Evolutionary conservation across 1,139 yeast genomes (phyloP).

Genomic region (Blastobotrys apis): DNA sequence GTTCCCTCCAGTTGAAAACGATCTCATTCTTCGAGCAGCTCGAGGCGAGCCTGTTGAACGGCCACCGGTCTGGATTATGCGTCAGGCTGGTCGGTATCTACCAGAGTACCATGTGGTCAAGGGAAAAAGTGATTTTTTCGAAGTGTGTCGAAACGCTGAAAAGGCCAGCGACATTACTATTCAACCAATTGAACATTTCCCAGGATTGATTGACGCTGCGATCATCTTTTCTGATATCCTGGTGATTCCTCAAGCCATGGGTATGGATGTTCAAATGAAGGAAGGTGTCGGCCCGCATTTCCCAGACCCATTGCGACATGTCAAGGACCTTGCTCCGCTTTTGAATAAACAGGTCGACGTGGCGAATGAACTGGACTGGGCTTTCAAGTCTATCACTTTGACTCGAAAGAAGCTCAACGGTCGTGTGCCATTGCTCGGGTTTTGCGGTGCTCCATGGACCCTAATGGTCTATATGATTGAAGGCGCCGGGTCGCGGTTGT

Average conservation of each 20-base stretch:
- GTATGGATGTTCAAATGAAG: slow-evolving; percentile 88
- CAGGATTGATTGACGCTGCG: slow-evolving; percentile 91
- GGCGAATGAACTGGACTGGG: slow-evolving; percentile 80
- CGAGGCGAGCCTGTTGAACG: slow-evolving; percentile 80
- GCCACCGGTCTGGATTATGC: slow-evolving; percentile 98
- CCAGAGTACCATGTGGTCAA: slow-evolving; percentile 85
- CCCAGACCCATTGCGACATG: slow-evolving; percentile 77
- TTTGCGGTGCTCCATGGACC: slow-evolving; percentile 99
- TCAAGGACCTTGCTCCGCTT: slow-evolving; percentile 60
- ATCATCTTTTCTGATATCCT: slow-evolving; percentile 92
- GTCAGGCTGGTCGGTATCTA: slow-evolving; percentile 73
- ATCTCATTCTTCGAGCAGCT: slow-evolving; percentile 87
- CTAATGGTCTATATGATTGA: slow-evolving; percentile 94
- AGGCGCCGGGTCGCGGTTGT: slow-evolving; percentile 93
- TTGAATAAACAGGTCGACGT: slow-evolving; percentile 57
- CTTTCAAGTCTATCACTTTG: slow-evolving; percentile 82
- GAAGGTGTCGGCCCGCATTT: slow-evolving; percentile 96
- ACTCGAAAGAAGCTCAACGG: slow-evolving; percentile 83
- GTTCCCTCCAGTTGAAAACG: slow-evolving; percentile 59
- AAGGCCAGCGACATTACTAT: slow-evolving; percentile 90
- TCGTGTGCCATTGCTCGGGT: slow-evolving; percentile 89
- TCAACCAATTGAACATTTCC: slow-evolving; percentile 88
- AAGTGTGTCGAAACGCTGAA: slow-evolving; percentile 89
- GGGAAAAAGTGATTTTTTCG: slow-evolving; percentile 84
- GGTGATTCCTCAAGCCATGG: slow-evolving; percentile 98